These are phyloP conservation scores for Combretum micranthum DNA, from an alignment of 345 rosid genomes.

Conservation along the genomic window DNA sequence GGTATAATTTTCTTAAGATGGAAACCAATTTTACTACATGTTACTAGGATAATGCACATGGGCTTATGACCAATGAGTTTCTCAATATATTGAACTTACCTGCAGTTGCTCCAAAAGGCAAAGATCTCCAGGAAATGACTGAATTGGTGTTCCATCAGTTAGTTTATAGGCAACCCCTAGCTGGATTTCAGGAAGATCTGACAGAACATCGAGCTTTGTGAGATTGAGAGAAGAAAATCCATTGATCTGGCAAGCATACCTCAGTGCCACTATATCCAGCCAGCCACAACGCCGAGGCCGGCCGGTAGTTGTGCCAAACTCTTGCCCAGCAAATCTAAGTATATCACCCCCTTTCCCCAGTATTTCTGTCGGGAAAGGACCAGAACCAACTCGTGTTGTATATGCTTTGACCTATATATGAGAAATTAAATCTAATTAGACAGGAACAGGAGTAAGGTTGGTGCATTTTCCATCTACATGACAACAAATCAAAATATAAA, in stretches of 20 bases:
- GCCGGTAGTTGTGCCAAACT: conserved; percentile 95
- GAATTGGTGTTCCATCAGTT: conserved; percentile 62
- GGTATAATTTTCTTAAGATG: no score
- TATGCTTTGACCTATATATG: conserved; percentile 81
- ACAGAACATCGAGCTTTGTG: conserved; percentile 90
- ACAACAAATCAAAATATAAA: neutral
- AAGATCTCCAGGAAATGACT: conserved; percentile 88
- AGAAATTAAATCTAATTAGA: neutral
- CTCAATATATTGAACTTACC: conserved; percentile 26
- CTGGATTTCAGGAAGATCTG: conserved; percentile 75
- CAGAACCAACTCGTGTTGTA: conserved; percentile 98
- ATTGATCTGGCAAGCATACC: conserved; percentile 76
- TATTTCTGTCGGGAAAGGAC: conserved; percentile 95
- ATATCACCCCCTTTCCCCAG: conserved; percentile 82
- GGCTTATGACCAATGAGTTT: no score
- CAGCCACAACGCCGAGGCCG: conserved; percentile 99
- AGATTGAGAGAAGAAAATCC: conserved; percentile 94
- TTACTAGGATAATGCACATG: no score
- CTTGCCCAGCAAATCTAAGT: conserved; percentile 86
- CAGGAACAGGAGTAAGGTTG: neutral
- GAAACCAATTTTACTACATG: no score
- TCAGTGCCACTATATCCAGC: conserved; percentile 94
- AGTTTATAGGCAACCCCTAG: conserved; percentile 71
- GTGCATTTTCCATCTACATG: neutral
- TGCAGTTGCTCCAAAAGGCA: conserved; percentile 66